These are phyloP conservation scores for Dillenia turbinata DNA, from an alignment of 164 flowering plant genomes.

Conservation along the genomic window DNA sequence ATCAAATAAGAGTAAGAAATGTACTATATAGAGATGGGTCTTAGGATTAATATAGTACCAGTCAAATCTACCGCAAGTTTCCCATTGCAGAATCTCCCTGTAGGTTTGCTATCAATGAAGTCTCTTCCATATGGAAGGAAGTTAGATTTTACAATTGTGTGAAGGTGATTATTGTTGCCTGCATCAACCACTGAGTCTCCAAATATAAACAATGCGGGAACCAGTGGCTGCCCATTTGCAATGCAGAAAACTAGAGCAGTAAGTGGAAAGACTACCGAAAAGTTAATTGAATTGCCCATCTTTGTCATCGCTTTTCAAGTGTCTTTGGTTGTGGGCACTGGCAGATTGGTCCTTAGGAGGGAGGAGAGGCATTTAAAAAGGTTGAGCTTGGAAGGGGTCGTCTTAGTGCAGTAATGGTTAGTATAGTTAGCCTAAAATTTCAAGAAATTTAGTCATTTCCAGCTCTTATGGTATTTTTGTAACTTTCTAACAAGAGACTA, in stretches of 20 bases:
- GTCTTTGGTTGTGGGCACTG: not conserved
- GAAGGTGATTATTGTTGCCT: constrained; percentile 66
- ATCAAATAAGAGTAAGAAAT: not conserved
- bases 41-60: constrained; percentile 24
- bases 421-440: not conserved
- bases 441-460: constrained; percentile 24
- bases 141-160: constrained; percentile 56
- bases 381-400: not conserved
- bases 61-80: constrained; percentile 65
- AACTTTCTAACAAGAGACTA: constrained; percentile 6
- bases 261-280: constrained; percentile 9
- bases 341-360: constrained; percentile 1
- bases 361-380: constrained; percentile 25
- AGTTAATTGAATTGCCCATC: constrained; percentile 26
- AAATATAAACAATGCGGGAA: constrained; percentile 63
- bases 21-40: not conserved
- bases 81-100: constrained; percentile 88
- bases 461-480: constrained; percentile 27
- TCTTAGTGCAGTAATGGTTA: constrained; percentile 17
- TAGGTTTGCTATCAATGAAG: constrained; percentile 39
- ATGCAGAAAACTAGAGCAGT: constrained; percentile 13
- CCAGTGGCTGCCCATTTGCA: constrained; percentile 60
- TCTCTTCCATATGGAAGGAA: constrained; percentile 80
- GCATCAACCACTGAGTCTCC: constrained; percentile 76
- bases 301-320: not conserved